Evolutionary conservation across 2,329 filamentous ascomycete genomes (phyloP), one percentile per base, ranked within the genome.

Genomic region (Curvularia lunata): DNA sequence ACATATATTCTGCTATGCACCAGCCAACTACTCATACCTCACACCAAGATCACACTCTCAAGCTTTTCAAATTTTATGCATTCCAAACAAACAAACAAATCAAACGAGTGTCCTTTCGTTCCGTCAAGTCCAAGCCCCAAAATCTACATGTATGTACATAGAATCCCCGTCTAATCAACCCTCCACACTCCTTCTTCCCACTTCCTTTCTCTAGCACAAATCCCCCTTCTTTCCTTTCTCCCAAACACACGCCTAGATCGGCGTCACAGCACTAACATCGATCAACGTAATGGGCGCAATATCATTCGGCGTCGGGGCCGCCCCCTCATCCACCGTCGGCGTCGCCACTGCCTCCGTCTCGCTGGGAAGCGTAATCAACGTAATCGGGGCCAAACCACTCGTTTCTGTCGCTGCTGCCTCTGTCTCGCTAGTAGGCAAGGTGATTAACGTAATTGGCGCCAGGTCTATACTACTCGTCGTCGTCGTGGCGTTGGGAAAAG

Each of bases 261-360:
- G 37, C 18, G 27, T 23, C 21, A 12, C 52, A 37, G 34, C 18
- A 23, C 34, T 38, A 18, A 55, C 18, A 12, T 51, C 48, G n/a
- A 55, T 59, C 47, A 59, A 32, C 0, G 56, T 55, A 18, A 56
- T 6, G 0, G 56, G 56, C 6, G 43, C 25, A 18, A 49, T 21
- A 34, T 30, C 38, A 38, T 49, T 41, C 7, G 47, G 27, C 18
- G 5, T 42, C 16, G 25, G 41, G n/a, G n/a, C n/a, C n/a, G n/a
- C n/a, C n/a, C n/a, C n/a, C n/a, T n/a, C n/a, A n/a, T n/a, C n/a
- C n/a, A n/a, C n/a, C 0, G 30, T 18, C 7, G 30, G 1, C n/a
- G 19, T 1, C 3, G 40, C 9, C 16, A 9, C 30, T 4, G 28
- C 8, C 6, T 18, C 12, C 10, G 18, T 40, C 9, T n/a, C 47